Evolutionary conservation across 495 filamentous ascomycete genomes (phyloP).

Genomic region (Apodospora peruviana): DNA sequence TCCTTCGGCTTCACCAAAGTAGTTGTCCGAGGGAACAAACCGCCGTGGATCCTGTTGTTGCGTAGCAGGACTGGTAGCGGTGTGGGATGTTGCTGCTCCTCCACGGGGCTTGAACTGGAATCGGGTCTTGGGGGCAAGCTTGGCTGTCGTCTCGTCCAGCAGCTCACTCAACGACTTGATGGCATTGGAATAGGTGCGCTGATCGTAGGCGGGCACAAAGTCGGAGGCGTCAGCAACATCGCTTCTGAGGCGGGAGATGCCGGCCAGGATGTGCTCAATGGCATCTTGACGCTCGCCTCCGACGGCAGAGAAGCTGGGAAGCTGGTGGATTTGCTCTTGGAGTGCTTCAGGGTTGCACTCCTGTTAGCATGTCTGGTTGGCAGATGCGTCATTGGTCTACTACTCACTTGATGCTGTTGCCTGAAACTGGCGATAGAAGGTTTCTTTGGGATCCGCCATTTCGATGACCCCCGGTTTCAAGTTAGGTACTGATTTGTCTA

Average conservation of each 20-base stretch:
- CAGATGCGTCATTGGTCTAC: neutral
- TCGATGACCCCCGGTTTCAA: no score
- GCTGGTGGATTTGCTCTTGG: conserved; percentile 35
- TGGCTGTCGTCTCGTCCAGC: conserved; percentile 36
- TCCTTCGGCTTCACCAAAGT: no score
- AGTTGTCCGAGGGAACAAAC: no score
- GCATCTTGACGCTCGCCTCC: conserved; percentile 42
- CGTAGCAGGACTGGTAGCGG: neutral
- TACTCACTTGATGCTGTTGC: conserved; percentile 57
- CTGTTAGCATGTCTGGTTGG: neutral
- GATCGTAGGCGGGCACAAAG: conserved; percentile 41
- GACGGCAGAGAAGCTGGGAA: conserved; percentile 27
- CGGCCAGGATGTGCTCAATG: conserved; percentile 36
- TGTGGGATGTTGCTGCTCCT: neutral
- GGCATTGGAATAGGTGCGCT: conserved; percentile 35
- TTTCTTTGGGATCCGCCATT: conserved; percentile 59
- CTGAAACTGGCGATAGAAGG: conserved; percentile 76
- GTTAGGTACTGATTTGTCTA: neutral
- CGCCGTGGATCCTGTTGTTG: neutral
- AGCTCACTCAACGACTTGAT: conserved; percentile 39
- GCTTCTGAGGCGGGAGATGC: conserved; percentile 38
- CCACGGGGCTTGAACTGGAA: conserved; percentile 42
- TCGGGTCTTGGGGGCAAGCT: conserved; percentile 33
- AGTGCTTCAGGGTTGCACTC: conserved; percentile 21
- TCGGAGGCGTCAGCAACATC: conserved; percentile 40